Evolutionary conservation across 306 rosid genomes (phyloP).

Genomic region (Heteromeles arbutifolia): DNA sequence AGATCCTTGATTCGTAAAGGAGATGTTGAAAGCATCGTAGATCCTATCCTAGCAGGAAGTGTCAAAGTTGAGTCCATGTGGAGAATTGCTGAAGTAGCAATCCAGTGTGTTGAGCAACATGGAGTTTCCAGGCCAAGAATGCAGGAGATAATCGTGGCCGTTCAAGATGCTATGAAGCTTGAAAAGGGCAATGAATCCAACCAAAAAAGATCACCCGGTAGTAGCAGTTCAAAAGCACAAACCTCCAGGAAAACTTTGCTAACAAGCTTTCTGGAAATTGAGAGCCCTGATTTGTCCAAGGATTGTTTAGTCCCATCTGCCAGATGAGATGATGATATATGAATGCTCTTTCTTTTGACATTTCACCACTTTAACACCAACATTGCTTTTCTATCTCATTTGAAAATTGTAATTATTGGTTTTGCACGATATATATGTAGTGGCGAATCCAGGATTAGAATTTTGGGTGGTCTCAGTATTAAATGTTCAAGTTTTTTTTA

Average conservation of each 20-base stretch:
- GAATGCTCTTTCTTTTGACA: constrained; percentile 1
- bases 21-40: constrained; percentile 73
- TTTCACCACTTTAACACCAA: not conserved
- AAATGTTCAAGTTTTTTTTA: too few species aligned
- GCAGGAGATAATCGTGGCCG: constrained; percentile 89
- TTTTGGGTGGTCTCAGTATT: too few species aligned
- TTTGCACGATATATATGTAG: constrained; percentile 1
- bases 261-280: constrained; percentile 84
- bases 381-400: not conserved
- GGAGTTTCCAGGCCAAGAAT: constrained; percentile 85
- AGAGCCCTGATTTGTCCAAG: constrained; percentile 69
- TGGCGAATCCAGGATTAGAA: too few species aligned
- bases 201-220: constrained; percentile 42
- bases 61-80: constrained; percentile 76
- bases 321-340: constrained; percentile 28
- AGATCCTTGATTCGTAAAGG: constrained; percentile 69
- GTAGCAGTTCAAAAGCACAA: constrained; percentile 47
- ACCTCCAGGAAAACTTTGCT: constrained; percentile 83
- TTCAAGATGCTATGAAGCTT: constrained; percentile 78
- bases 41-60: constrained; percentile 51
- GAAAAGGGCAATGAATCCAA: constrained; percentile 47
- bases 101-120: constrained; percentile 82
- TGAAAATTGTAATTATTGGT: not conserved
- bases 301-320: constrained; percentile 66
- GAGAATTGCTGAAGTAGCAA: constrained; percentile 81